phyloP scores from a whole-genome alignment of 305 asterid species.

The Galium porrigens region DNA sequence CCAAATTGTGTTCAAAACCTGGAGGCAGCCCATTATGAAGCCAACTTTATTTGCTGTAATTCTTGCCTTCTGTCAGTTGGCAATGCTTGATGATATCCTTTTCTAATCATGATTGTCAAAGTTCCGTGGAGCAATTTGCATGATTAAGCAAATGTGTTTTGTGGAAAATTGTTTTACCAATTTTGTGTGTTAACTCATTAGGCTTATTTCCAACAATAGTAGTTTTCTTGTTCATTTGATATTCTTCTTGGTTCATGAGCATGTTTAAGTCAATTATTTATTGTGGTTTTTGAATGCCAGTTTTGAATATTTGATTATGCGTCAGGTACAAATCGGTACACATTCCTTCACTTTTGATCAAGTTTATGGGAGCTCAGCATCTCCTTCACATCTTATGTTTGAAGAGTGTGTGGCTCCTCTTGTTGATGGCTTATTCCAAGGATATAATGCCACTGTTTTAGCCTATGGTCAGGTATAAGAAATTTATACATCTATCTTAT shows the following conservation, averaged over 20 bases:
- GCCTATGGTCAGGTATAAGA: slow-evolving; percentile 88
- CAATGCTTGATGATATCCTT: slow-evolving; percentile 1
- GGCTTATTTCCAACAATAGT: background rate
- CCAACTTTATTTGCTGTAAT: slow-evolving; percentile 8
- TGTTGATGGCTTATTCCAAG: slow-evolving; percentile 95
- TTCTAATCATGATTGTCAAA: background rate
- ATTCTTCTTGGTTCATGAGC: background rate
- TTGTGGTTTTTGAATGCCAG: background rate
- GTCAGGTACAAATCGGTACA: slow-evolving; percentile 82
- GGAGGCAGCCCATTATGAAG: background rate
- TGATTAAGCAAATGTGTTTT: slow-evolving; percentile 1
- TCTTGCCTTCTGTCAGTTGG: background rate
- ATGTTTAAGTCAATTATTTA: background rate
- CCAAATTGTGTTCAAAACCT: slow-evolving; percentile 1
- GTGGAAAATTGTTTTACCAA: background rate
- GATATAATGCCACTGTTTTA: slow-evolving; percentile 94
- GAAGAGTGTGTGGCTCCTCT: slow-evolving; percentile 91
- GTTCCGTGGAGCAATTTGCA: background rate
- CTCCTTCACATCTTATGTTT: slow-evolving; percentile 73
- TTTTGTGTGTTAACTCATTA: background rate
- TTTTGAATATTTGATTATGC: slow-evolving; percentile 20
- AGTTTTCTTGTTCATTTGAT: background rate
- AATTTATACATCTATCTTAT: background rate
- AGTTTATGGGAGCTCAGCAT: slow-evolving; percentile 75
- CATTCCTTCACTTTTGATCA: slow-evolving; percentile 97